These are phyloP conservation scores for Guillardia theta DNA, from an alignment of 78 protist genomes.

Conservation along the genomic window DNA sequence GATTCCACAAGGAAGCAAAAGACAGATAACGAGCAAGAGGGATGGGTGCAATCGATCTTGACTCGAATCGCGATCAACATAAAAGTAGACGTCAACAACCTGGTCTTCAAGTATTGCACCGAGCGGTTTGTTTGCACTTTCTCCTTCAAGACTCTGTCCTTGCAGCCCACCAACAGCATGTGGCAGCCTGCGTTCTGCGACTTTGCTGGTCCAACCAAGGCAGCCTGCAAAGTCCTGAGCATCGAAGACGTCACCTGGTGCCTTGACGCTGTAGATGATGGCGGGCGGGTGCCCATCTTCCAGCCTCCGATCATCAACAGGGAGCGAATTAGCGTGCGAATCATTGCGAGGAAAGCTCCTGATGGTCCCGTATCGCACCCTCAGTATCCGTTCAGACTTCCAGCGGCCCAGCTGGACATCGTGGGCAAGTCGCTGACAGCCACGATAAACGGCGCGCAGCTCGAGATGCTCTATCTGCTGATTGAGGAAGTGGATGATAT, in stretches of 20 bases:
- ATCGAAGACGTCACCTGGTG: slow-evolving; percentile 18
- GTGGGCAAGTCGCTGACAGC: not conserved
- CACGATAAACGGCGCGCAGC: not conserved
- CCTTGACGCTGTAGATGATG: not conserved
- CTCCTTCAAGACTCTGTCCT: not conserved
- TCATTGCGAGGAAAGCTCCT: not conserved
- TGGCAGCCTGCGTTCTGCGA: not conserved
- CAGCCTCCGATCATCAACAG: slow-evolving; percentile 8
- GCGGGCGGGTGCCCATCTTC: not conserved
- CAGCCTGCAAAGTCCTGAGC: not conserved
- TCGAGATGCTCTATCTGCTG: not conserved
- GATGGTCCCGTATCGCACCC: not conserved
- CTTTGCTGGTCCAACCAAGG: not conserved
- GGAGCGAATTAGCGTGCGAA: not conserved
- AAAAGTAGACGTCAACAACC: not conserved
- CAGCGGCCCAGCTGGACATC: not conserved
- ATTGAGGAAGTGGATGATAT: not conserved
- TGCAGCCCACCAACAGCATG: not conserved
- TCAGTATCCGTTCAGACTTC: not conserved
- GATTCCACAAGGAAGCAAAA: not conserved
- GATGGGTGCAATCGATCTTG: not conserved
- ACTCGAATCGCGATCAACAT: not conserved
- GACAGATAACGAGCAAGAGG: not conserved
- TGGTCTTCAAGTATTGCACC: slow-evolving; percentile 33
- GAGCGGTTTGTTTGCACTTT: not conserved